phyloP scores from a whole-genome alignment of 2,329 filamentous ascomycete genomes.

The Verticillium isaacii region DNA sequence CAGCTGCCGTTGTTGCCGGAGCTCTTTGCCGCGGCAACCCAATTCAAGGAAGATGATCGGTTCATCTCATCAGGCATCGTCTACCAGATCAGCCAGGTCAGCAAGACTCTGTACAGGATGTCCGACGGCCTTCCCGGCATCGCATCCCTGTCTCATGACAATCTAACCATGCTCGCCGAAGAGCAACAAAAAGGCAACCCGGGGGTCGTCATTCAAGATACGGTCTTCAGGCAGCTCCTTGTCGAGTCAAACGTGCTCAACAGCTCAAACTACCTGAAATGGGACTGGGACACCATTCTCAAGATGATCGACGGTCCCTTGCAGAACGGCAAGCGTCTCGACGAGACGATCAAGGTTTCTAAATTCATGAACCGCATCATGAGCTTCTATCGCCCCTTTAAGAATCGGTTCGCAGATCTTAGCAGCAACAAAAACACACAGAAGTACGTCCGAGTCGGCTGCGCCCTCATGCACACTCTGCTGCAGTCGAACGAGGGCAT shows the following conservation, averaged over 20 bases:
- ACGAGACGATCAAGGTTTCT: conserved; percentile 89
- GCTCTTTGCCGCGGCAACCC: conserved; percentile 71
- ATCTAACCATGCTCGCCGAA: conserved; percentile 46
- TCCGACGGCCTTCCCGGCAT: conserved; percentile 36
- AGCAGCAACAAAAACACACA: conserved; percentile 90
- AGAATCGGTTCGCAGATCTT: conserved; percentile 87
- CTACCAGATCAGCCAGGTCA: conserved; percentile 97
- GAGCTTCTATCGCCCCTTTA: conserved; percentile 95
- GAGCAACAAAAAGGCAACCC: conserved; percentile 50
- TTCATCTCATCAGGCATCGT: conserved; percentile 85
- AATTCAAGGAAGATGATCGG: conserved; percentile 65
- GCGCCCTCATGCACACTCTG: conserved; percentile 79
- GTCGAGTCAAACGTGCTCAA: conserved; percentile 82
- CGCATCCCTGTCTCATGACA: conserved; percentile 34
- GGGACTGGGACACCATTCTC: conserved; percentile 94
- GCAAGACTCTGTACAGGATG: conserved; percentile 82
- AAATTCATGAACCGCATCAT: conserved; percentile 95
- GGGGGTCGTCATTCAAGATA: conserved; percentile 49
- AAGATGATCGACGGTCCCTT: conserved; percentile 90
- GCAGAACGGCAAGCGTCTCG: conserved; percentile 83
- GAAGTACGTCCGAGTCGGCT: conserved; percentile 87
- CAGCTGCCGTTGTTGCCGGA: conserved; percentile 85
- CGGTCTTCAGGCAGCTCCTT: conserved; percentile 58
- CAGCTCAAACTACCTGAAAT: conserved; percentile 87
- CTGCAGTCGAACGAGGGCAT: conserved; percentile 82